These are phyloP conservation scores for Penicillium psychrofluorescens DNA, from an alignment of 495 filamentous ascomycete genomes.

Conservation along the genomic window DNA sequence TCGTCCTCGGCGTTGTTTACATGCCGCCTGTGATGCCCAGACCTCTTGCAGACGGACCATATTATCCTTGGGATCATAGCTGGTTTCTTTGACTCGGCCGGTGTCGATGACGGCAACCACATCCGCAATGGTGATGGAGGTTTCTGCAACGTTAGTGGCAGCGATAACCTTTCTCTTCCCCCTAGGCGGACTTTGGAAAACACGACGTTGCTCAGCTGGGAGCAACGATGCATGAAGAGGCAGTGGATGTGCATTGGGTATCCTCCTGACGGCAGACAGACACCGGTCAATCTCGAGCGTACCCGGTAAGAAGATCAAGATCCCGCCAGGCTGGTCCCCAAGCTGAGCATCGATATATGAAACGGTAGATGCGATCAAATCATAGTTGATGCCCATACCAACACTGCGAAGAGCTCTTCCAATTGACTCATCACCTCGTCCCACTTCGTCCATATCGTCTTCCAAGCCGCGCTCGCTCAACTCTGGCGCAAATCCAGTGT, in stretches of 20 bases:
- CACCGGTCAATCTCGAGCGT: conserved; percentile 79
- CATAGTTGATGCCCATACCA: conserved; percentile 88
- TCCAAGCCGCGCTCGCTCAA: conserved; percentile 20
- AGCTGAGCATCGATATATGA: conserved; percentile 72
- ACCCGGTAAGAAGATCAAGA: conserved; percentile 89
- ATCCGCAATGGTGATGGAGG: conserved; percentile 96
- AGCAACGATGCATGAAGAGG: conserved; percentile 90
- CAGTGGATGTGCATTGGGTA: conserved; percentile 70
- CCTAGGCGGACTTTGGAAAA: conserved; percentile 68
- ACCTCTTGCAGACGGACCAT: conserved; percentile 92
- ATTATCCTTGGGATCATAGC: conserved; percentile 85
- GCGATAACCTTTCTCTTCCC: conserved; percentile 88
- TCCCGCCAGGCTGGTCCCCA: conserved; percentile 64
- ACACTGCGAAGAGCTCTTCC: conserved; percentile 64
- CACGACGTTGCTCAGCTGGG: conserved; percentile 75
- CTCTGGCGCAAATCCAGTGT: conserved; percentile 63
- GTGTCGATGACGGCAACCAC: conserved; percentile 95
- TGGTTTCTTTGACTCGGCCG: conserved; percentile 92
- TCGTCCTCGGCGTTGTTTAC: conserved; percentile 92
- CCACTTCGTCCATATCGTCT: conserved; percentile 24
- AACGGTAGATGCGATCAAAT: conserved; percentile 73
- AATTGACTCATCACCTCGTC: conserved; percentile 38
- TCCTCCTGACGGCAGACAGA: conserved; percentile 56
- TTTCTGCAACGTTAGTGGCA: conserved; percentile 95
- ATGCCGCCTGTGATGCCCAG: conserved; percentile 91